These are phyloP conservation scores for Ephemerocybe angulata DNA, from an alignment of 768 basidiomycete genomes.

Conservation along the genomic window DNA sequence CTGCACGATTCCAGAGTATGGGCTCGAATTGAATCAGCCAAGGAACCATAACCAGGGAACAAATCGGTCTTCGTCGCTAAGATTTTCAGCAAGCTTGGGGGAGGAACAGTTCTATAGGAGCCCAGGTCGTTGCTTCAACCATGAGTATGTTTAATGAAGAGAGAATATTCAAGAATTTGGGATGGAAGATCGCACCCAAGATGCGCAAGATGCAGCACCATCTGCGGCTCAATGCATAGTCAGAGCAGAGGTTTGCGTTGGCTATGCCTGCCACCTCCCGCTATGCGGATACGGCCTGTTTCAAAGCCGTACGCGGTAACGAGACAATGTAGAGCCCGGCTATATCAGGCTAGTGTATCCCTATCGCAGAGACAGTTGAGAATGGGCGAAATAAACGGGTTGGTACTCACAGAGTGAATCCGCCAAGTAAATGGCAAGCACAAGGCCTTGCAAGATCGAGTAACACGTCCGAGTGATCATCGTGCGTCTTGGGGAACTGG, in stretches of 20 bases:
- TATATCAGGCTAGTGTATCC: not conserved
- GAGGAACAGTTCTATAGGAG: not conserved
- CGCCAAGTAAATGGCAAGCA: not conserved
- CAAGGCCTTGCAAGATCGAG: not conserved
- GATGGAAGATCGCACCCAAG: not conserved
- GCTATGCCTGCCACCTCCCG: not conserved
- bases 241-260: not conserved
- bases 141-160: not conserved
- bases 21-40: not conserved
- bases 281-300: not conserved
- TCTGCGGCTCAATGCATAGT: not conserved
- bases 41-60: not conserved
- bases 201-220: not conserved
- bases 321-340: not conserved
- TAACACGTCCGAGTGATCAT: constrained; percentile 13
- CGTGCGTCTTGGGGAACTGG: constrained; percentile 12
- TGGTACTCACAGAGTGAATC: not conserved
- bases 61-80: not conserved
- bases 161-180: not conserved
- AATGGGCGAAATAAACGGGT: not conserved
- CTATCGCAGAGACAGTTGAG: not conserved
- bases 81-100: not conserved
- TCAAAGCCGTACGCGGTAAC: not conserved
- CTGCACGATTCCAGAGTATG: not conserved
- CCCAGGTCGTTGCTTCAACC: not conserved